A percentile compares a stretch with the other conserved stretches of the same genome.
Conservation (phyloP, 1,284 basidiomycete genomes). For the Anthracocystis panici-leucophaei region DNA sequence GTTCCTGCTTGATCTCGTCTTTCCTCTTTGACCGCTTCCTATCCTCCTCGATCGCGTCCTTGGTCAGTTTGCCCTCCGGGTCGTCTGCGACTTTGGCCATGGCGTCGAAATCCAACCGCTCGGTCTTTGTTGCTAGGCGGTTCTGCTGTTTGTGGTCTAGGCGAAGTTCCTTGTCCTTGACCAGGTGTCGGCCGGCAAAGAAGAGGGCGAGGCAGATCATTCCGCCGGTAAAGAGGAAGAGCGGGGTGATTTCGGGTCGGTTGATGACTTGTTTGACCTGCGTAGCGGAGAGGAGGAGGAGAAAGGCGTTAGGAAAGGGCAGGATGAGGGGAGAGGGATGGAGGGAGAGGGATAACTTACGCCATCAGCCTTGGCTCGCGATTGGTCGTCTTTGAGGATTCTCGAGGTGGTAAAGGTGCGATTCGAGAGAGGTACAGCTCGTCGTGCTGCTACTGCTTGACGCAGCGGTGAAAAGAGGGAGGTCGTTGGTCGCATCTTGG, state of each 20-base stretch:
- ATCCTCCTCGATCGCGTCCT: conserved; percentile 34
- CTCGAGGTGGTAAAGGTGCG: conserved; percentile 10
- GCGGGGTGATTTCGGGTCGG: conserved; percentile 49
- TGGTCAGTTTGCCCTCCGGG: conserved; percentile 43
- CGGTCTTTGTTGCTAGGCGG: conserved; percentile 29
- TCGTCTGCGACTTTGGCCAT: conserved; percentile 43
- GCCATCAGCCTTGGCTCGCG: conserved; percentile 22
- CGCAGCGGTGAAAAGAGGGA: not conserved
- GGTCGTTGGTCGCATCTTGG: not conserved
- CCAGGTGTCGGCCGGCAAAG: conserved; percentile 34
- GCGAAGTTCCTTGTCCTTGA: conserved; percentile 42
- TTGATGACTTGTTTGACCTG: conserved; percentile 38
- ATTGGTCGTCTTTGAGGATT: conserved; percentile 18
- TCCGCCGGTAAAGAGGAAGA: conserved; percentile 48
- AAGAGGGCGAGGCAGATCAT: conserved; percentile 47
- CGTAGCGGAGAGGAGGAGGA: not conserved
- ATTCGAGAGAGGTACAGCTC: not conserved
- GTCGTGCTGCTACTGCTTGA: not conserved
- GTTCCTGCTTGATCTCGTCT: conserved; percentile 25
- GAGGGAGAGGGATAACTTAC: conserved; percentile 15
- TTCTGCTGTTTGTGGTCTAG: conserved; percentile 31
- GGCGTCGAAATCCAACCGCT: conserved; percentile 36
- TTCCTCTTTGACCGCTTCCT: conserved; percentile 17
- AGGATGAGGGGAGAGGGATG: not conserved
- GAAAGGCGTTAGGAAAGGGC: not conserved